Evolutionary conservation across 306 rosid genomes (phyloP), one percentile per base, ranked within the genome.

Genomic region (Argentina anserina): DNA sequence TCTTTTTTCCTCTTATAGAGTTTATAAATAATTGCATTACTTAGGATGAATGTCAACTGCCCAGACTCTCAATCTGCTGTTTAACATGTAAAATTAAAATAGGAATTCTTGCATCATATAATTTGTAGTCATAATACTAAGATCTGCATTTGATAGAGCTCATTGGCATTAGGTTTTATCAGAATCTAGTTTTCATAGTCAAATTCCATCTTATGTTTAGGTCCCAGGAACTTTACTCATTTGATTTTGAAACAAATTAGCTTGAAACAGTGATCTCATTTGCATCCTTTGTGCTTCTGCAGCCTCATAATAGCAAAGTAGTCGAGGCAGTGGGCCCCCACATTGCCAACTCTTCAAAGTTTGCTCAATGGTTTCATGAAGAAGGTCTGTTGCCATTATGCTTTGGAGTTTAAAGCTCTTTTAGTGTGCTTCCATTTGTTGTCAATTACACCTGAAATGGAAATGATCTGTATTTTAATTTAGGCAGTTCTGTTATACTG

Each of bases 341-440:
- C 63, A 77, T 80, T 58, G 69, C 74, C 63, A 90, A 91, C 31
- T 86, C 97, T 78, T 95, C 99, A 36, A 95, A 87, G 81, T 92
- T 95, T 79, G 97, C 97, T 75, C 90, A 62, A 66, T 95, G 90
- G 97, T 95, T 95, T 82, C 72, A 80, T 67, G 93, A 95, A 85
- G 96, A 91, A 84, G 99, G 99, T 95, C 62, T 66, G 81, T 73
- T 33, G 55, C n/a, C 15, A 26, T 75, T 28, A 4, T 69, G 40
- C 71, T 25, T 69, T 65, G 66, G 61, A 21, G 71, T 79, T 75
- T 43, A 45, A 59, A 67, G 61, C 21, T 59, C 6, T 74, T 56
- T 55, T 63, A 17, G 13, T 50, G 45, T 67, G 64, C 55, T 81
- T 79, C 49, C 60, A 78, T 74, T 68, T 77, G 72, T 18, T 65